Conservation (phyloP, 1,284 basidiomycete species). For the Tilletia indica region DNA sequence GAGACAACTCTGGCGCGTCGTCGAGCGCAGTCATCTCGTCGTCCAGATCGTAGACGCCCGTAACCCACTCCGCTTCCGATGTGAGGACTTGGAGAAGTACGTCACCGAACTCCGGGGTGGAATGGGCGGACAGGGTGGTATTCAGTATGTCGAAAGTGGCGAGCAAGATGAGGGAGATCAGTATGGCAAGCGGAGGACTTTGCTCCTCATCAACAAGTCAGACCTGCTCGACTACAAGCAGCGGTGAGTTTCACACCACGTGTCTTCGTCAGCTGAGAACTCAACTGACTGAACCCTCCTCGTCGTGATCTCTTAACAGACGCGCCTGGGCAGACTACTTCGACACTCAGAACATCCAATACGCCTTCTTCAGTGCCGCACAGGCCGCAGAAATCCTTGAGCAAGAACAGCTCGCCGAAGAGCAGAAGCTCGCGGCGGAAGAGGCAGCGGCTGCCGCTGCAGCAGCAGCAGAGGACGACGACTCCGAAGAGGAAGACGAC, state of each 20-base stretch:
- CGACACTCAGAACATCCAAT: slow-evolving; percentile 73
- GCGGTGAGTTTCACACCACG: slow-evolving; percentile 62
- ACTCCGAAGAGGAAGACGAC: slow-evolving; percentile 25
- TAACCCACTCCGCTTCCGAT: slow-evolving; percentile 54
- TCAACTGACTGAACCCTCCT: not conserved
- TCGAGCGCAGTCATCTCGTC: slow-evolving; percentile 53
- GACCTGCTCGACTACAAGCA: slow-evolving; percentile 86
- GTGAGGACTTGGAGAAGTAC: slow-evolving; percentile 55
- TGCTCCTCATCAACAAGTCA: slow-evolving; percentile 93
- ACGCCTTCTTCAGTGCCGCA: slow-evolving; percentile 94
- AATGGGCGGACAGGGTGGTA: slow-evolving; percentile 84
- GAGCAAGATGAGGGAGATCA: slow-evolving; percentile 56
- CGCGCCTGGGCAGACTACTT: slow-evolving; percentile 88
- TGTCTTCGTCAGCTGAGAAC: too few species aligned
- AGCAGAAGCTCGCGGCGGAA: slow-evolving; percentile 39
- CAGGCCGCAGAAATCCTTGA: slow-evolving; percentile 78
- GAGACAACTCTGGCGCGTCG: slow-evolving; percentile 55
- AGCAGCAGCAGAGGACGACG: slow-evolving; percentile 49
- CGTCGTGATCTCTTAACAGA: not conserved
- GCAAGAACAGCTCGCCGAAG: slow-evolving; percentile 62
- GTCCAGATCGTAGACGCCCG: slow-evolving; percentile 56
- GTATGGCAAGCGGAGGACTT: slow-evolving; percentile 66
- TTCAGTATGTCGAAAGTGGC: slow-evolving; percentile 70
- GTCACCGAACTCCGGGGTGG: slow-evolving; percentile 36
- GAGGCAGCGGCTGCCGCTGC: slow-evolving; percentile 61